Base-by-base conservation (phyloP, 2,329 filamentous ascomycete species). In the Xenoacremonium recifei region DNA sequence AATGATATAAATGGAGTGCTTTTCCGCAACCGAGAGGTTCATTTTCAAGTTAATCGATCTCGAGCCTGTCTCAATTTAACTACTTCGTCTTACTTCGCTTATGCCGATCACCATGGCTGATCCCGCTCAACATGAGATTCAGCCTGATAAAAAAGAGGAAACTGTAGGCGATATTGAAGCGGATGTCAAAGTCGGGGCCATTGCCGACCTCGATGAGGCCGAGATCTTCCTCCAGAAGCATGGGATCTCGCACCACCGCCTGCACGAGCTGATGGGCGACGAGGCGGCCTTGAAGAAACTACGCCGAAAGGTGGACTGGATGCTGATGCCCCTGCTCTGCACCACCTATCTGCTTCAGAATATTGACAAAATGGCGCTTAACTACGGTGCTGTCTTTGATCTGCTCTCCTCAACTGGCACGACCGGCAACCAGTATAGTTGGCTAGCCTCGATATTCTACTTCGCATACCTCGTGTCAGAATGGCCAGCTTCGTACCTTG, bases 351-450 rank as follows among this genome's bases (percentile, higher is more conserved):
- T 61, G 1, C 55, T 75, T 15, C 70, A 73, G 48, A 74, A 73
- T 42, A 73, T 73, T 32, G 72, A 75, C 47, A 75, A 77, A 52
- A 74, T 78, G 49, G 76, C 76, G 34, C 73, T 73, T 54, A 43
- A 59, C 56, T 80, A 79, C 53, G 69, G 72, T 1, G 75, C 76
- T 2, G 73, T 80, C 1, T 80, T 34, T n/a, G 32, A 34, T 51
- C 9, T 79, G 19, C 16, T 34, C 32, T 7, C 15, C 9, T 9
- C 7, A 9, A 15, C 29, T 6, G 4, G 12, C 11, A 18, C 23
- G 6, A 12, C 34, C 13, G 5, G 2, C n/a, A 2, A 6, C 6
- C 6, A 31, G n/a, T 31, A 31, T 15, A 31, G 29, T 11, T 27
- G 42, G 13, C 25, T 7, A 3, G 29, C 21, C 56, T 68, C 5